Percentiles rank a stretch among this genome's conserved stretches.
phyloP scores from a whole-genome alignment of 805 yeast species.

The Pichia californica region DNA sequence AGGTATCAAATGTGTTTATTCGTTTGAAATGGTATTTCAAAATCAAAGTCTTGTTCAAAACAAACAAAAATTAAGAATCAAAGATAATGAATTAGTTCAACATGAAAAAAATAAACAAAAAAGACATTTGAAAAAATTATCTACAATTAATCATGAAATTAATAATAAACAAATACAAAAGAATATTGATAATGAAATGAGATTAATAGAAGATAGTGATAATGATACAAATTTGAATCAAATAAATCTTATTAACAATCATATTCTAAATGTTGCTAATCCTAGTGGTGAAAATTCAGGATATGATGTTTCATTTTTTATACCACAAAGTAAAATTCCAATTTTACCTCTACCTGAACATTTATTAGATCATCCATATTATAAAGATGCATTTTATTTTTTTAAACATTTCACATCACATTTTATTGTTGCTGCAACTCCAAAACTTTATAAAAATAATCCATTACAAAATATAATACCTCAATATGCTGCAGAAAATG shows the following conservation, averaged over 20 bases:
- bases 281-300: not conserved
- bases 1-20: slow-evolving; percentile 3
- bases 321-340: not conserved
- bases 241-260: too few species aligned
- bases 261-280: too few species aligned
- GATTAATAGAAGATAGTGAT: too few species aligned
- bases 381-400: slow-evolving; percentile 53
- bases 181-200: too few species aligned
- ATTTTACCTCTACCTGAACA: slow-evolving; percentile 49
- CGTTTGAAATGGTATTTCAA: slow-evolving; percentile 9
- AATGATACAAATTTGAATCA: not conserved
- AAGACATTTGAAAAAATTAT: too few species aligned
- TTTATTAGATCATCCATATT: slow-evolving; percentile 51
- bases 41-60: slow-evolving; percentile 1
- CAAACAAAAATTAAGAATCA: slow-evolving; percentile 1
- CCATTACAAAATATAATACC: slow-evolving; percentile 63
- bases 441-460: slow-evolving; percentile 49
- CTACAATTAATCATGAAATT: too few species aligned
- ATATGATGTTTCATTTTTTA: not conserved
- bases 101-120: slow-evolving; percentile 1
- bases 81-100: slow-evolving; percentile 1
- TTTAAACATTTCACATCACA: slow-evolving; percentile 54
- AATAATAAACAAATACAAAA: too few species aligned
- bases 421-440: slow-evolving; percentile 58
- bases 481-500: slow-evolving; percentile 51